Conservation (phyloP, 2,329 filamentous ascomycete species). For the Sclerotinia sclerotiorum region DNA sequence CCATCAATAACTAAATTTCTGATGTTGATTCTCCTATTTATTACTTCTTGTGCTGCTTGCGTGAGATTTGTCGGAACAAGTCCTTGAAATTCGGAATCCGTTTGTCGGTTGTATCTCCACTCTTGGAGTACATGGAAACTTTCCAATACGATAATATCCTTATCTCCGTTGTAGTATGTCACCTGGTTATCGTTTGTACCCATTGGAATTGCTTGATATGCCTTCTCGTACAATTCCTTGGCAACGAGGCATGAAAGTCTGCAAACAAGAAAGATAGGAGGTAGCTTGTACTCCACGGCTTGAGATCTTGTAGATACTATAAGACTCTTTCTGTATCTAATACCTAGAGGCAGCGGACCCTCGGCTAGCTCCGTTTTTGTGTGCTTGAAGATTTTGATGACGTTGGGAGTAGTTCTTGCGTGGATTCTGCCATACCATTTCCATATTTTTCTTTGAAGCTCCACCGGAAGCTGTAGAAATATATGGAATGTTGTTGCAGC, state of each 20-base stretch:
- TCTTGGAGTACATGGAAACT: background rate
- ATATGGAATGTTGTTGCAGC: background rate
- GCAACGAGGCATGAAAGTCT: background rate
- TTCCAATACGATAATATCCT: background rate
- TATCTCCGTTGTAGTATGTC: conserved; percentile 7
- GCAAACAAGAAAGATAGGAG: background rate
- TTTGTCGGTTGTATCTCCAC: conserved; percentile 11
- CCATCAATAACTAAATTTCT: conserved; percentile 1
- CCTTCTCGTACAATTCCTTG: background rate
- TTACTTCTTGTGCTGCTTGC: background rate
- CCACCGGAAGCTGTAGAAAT: background rate
- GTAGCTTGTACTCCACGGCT: background rate
- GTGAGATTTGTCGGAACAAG: fast-evolving
- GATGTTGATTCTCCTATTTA: conserved; percentile 8
- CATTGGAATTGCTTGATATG: conserved; percentile 3
- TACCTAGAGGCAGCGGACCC: background rate
- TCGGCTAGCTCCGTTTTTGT: background rate
- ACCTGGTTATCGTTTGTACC: background rate
- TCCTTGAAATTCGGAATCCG: background rate
- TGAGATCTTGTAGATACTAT: background rate
- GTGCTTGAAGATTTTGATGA: background rate
- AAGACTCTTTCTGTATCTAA: background rate
- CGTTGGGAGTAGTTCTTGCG: background rate
- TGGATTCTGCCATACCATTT: conserved; percentile 3
- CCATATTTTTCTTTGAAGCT: background rate